Percentiles rank a stretch among this genome's conserved stretches.
Evolutionary conservation across 352 stramenopile genomes (phyloP).

Genomic region (Globisporangium radiosum): DNA sequence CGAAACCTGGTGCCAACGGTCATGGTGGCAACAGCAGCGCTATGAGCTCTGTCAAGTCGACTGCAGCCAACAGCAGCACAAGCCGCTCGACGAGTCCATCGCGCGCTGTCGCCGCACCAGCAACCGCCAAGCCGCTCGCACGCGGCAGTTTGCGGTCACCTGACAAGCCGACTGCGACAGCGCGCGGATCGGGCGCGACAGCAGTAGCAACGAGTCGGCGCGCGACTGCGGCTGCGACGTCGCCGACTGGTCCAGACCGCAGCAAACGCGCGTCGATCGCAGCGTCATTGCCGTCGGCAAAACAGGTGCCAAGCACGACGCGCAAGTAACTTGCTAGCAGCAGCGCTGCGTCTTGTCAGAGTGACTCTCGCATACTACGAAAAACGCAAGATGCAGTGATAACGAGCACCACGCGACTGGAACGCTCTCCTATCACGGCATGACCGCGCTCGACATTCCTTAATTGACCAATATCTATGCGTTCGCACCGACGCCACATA

Average conservation of each 20-base stretch:
- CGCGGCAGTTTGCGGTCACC: slow-evolving; percentile 3
- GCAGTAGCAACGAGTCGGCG: slow-evolving; percentile 9
- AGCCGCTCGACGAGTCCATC: slow-evolving; percentile 1
- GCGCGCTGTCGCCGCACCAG: slow-evolving; percentile 3
- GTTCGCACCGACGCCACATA: too few relatives aligned
- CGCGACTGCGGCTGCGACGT: slow-evolving; percentile 3
- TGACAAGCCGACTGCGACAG: slow-evolving; percentile 4
- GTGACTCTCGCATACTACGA: too few relatives aligned
- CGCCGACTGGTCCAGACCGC: not conserved
- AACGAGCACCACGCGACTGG: too few relatives aligned
- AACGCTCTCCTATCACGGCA: too few relatives aligned
- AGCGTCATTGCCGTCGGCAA: not conserved
- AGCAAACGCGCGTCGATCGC: slow-evolving; percentile 8
- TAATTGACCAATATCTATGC: too few relatives aligned
- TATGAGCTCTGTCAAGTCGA: slow-evolving; percentile 5
- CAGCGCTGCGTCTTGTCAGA: not conserved
- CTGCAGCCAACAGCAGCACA: slow-evolving; percentile 1
- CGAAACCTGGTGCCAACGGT: slow-evolving; percentile 22
- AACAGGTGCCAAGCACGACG: not conserved
- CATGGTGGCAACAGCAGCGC: not conserved
- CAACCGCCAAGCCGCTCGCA: not conserved
- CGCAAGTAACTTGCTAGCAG: too few relatives aligned
- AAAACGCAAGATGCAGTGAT: too few relatives aligned
- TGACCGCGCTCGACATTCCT: too few relatives aligned
- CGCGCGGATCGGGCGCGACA: slow-evolving; percentile 6